These are phyloP conservation scores for Carex littledalei DNA, from an alignment of 176 grass and related monocot species.

Conservation along the genomic window DNA sequence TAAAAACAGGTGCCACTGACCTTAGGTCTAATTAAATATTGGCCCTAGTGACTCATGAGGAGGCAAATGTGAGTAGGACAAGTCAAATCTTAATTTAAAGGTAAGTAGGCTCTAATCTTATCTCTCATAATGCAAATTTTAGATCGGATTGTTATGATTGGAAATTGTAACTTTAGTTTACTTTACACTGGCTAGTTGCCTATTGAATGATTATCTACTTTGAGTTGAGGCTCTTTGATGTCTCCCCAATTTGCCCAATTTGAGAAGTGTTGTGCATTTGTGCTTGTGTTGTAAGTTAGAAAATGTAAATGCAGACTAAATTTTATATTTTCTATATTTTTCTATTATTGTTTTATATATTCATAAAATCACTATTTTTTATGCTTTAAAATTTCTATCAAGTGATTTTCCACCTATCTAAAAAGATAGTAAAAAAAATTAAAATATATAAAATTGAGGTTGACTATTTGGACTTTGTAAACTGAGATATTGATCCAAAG, in stretches of 20 bases:
- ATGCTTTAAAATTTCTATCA: too few species aligned
- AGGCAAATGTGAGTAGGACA: constrained; percentile 15
- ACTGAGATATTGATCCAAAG: too few species aligned
- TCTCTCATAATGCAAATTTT: constrained; percentile 11
- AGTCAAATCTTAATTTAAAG: constrained; percentile 21
- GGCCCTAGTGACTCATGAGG: constrained; percentile 20
- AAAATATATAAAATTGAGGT: too few species aligned
- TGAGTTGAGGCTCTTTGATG: neutral
- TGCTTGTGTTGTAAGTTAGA: too few species aligned
- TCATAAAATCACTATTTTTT: too few species aligned
- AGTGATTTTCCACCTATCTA: too few species aligned
- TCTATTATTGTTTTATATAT: too few species aligned
- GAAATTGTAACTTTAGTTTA: neutral
- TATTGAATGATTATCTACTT: neutral
- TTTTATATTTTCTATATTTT: too few species aligned
- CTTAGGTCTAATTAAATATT: constrained; percentile 6
- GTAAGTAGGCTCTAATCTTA: neutral
- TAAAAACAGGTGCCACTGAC: constrained; percentile 1
- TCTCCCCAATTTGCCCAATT: neutral
- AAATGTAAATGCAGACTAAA: too few species aligned
- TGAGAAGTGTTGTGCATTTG: too few species aligned
- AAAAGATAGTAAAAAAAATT: too few species aligned
- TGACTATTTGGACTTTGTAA: too few species aligned
- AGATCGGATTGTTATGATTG: constrained; percentile 7
- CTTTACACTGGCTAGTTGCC: neutral